Evolutionary conservation across 805 yeast genomes (phyloP), one percentile per base, ranked within the genome.

Genomic region (Saccharomycopsis guyanensis): DNA sequence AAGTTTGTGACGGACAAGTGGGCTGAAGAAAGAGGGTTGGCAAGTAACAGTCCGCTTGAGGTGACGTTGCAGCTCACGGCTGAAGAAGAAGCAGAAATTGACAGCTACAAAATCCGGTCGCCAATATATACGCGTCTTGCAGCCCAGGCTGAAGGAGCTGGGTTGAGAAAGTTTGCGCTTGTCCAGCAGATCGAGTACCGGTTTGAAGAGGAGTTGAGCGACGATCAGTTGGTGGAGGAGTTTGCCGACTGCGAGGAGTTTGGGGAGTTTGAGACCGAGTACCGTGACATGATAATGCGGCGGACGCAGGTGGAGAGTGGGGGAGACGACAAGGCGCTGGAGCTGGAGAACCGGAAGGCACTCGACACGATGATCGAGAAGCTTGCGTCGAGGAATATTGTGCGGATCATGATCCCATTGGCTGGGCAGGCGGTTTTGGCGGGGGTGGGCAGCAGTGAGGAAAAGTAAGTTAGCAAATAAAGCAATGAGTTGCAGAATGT

Each of bases 201-300:
- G 36, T 64, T 63, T 46, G 70, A 66, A 40, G 84, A 80, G 46
- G 69, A 73, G 46, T 66, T 77, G 54, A 85, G 80, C 53, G 86
- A 79, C 52, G 83, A 78, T 22, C 91, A 82, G 55, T 65, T 84
- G 59, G 82, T 84, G 57, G 85, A 80, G 45, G 73, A 81, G 40
- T 69, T 84, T 50, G 86, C 88, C 2, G 73, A 91, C 63, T 66
- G 69, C 48, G 89, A 80, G 13, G 75, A 66, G 16, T 47, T 47
- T 33, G 22, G 15, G 8, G 40, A 34, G 12, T 47, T 47, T 31
- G 40, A 39, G 18, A 22, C 25, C 2, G 16, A 19, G 7, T 24
- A 34, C 31, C 40, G 29, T 2, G 44, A 43, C 2, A 22, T 33
- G 39, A 16, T 15, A 15, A 18, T 18, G 25, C 37, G 12, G 29